Base-by-base conservation (phyloP, 2,329 filamentous ascomycete species). In the Furcasterigmium sp. region DNA sequence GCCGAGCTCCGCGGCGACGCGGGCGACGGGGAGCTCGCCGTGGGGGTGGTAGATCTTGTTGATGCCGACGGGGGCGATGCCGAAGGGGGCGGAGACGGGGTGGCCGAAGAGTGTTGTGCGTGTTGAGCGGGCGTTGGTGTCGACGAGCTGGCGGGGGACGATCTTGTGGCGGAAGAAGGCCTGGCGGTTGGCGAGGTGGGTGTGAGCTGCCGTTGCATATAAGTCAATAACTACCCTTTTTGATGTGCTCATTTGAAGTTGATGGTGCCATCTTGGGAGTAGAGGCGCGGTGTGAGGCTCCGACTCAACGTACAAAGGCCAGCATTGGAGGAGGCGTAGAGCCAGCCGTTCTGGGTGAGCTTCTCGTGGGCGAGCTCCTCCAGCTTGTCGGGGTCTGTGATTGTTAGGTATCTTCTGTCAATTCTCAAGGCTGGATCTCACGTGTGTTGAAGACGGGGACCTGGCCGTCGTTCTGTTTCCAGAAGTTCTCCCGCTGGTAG, bases 141-240 rank as follows among this genome's bases (percentile, higher is more conserved):
- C 77, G 34, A 82, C 70, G 1, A 84, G 72, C 65, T 75, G 77
- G 36, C 73, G 71, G 1, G 80, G 78, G 37, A 84, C 68, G 52
- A 85, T 78, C 36, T 76, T 72, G 61, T 82, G 78, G 2, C 78
- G 70, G 61, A 76, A 81, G 64, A 84, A 85, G 41, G 80, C 75
- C 58, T 81, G 73, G 5, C 79, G 71, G 57, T 84, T 84, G 18
- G 74, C 75, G n/a, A 68, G 61, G 48, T 72, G 69, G 3, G 67
- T 72, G 51, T 65, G 67, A 1, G 72, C n/a, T n/a, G n/a, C n/a
- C n/a, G n/a, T n/a, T n/a, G n/a, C n/a, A n/a, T n/a, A n/a, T n/a
- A n/a, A n/a, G n/a, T n/a, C n/a, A n/a, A n/a, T n/a, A n/a, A n/a
- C n/a, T n/a, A n/a, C n/a, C n/a, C n/a, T n/a, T n/a, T n/a, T n/a